Evolutionary conservation across 805 yeast species (phyloP).

Genomic region (Candida insectorum): DNA sequence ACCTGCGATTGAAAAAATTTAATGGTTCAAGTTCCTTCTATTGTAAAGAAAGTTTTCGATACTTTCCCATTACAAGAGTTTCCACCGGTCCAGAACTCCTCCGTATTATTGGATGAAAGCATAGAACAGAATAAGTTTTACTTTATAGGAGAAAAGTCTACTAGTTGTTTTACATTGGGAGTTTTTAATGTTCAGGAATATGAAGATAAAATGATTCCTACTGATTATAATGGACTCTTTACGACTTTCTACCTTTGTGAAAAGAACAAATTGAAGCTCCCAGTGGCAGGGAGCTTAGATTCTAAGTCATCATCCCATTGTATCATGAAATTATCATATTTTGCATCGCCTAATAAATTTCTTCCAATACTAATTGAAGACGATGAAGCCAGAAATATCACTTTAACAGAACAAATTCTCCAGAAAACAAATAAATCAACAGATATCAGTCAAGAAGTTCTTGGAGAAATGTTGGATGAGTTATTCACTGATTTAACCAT

Average conservation of each 20-base stretch:
- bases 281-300: not conserved
- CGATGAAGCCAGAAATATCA: conserved; percentile 30
- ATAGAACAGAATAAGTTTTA: conserved; percentile 16
- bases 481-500: conserved; percentile 45
- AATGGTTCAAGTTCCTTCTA: conserved; percentile 35
- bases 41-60: conserved; percentile 45
- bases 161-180: conserved; percentile 44
- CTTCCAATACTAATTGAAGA: conserved; percentile 60
- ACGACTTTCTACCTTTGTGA: conserved; percentile 44
- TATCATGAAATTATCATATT: conserved; percentile 44
- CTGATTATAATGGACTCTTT: conserved; percentile 57
- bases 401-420: conserved; percentile 11
- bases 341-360: conserved; percentile 46
- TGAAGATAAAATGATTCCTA: conserved; percentile 38
- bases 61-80: conserved; percentile 48
- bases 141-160: conserved; percentile 12
- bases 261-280: conserved; percentile 34
- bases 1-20: too few relatives aligned
- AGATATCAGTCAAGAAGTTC: conserved; percentile 1
- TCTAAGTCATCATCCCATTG: conserved; percentile 14
- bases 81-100: conserved; percentile 28
- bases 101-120: conserved; percentile 10
- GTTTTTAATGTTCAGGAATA: conserved; percentile 43
- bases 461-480: conserved; percentile 26
- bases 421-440: conserved; percentile 2